Base-by-base conservation (phyloP, 2,329 filamentous ascomycete species). In the Alternaria ethzedia region DNA sequence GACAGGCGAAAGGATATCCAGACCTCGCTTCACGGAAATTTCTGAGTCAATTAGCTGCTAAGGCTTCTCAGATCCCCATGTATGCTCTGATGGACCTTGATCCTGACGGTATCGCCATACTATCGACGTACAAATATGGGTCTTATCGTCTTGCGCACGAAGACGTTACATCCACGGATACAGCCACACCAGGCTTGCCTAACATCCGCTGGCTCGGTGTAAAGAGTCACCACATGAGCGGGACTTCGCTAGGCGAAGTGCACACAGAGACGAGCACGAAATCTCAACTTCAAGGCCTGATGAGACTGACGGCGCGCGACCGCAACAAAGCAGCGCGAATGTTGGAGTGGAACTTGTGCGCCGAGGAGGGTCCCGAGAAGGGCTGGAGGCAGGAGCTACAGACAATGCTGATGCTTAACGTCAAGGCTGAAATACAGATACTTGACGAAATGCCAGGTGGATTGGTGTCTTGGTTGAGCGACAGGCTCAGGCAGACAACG, bases 401-500 rank as follows among this genome's bases (percentile, higher is more conserved):
- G 72, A 70, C 84, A 1, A 94, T 95, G 91, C 79, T 95, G 20
- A 86, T 91, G 81, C 81, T 94, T 54, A 90, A 91, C 56, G 71
- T 89, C 51, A 96, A 95, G 73, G 90, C 90, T 0, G 92, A 96
- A 74, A 92, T 95, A 54, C 91, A 96, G 72, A 86, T 89, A 17
- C 79, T 92, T 7, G 89, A 91, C 36, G 76, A 78, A 61, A 46
- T 70, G 21, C 62, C 71, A 9, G 73, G 73, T 20, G 78, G 79
- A 9, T 50, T 81, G 26, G 70, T 72, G 26, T 58, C 67, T 28
- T 80, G 79, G 75, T 43, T 81, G 63, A 62, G 61, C 55, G 51
- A 59, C 10, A 58, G 73, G 63, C 67, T 80, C 21, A 56, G 58
- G 57, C 30, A 62, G 55, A 51, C 62, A 52, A 44, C 51, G 12